phyloP scores from a whole-genome alignment of 345 rosid species.

The Citrus cavaleriei region DNA sequence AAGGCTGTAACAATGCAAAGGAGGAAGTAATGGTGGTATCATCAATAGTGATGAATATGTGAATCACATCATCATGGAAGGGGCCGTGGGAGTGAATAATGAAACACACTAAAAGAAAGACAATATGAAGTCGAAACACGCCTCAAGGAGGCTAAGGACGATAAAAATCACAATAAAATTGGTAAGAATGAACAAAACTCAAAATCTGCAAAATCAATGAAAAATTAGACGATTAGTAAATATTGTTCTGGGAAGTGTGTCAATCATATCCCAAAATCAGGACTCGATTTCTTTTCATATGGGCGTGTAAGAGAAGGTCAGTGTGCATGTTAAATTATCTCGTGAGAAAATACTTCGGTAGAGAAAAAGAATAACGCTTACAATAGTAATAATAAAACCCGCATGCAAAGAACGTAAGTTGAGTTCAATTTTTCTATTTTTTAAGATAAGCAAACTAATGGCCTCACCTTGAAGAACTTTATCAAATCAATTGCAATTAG shows the following conservation, averaged over 20 bases:
- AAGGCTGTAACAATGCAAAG: neutral
- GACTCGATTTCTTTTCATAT: neutral
- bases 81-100: too few species aligned
- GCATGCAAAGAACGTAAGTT: too few species aligned
- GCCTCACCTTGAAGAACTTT: too few species aligned
- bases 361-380: too few species aligned
- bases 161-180: neutral
- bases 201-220: neutral
- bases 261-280: neutral
- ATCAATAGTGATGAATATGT: neutral
- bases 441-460: too few species aligned
- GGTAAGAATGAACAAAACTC: neutral
- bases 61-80: neutral
- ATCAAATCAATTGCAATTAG: too few species aligned
- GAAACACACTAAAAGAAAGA: neutral
- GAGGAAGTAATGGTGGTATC: neutral
- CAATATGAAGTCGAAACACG: neutral
- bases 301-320: neutral
- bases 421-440: too few species aligned
- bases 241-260: neutral
- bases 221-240: neutral
- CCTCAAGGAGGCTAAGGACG: neutral
- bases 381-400: too few species aligned
- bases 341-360: too few species aligned
- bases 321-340: too few species aligned